Evolutionary conservation across 805 yeast species (phyloP).

Genomic region (Metschnikowia orientalis): DNA sequence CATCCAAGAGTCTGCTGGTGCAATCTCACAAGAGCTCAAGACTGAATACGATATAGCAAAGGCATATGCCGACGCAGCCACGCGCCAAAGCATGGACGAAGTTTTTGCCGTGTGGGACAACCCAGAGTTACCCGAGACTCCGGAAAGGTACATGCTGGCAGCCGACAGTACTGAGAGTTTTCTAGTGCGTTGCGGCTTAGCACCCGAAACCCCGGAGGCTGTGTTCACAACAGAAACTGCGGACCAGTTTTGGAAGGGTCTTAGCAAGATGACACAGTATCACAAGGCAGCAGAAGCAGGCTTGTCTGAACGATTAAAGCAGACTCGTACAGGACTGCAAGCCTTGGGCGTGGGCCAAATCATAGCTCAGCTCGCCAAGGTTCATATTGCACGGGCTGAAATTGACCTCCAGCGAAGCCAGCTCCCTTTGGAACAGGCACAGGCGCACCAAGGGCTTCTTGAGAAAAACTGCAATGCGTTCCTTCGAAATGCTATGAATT

Average conservation of each 20-base stretch:
- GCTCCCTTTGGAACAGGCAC: slow-evolving; percentile 25
- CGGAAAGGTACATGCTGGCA: slow-evolving; percentile 39
- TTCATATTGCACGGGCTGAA: slow-evolving; percentile 49
- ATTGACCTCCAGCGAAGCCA: slow-evolving; percentile 48
- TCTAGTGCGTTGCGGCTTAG: slow-evolving; percentile 33
- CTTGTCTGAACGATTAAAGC: slow-evolving; percentile 15
- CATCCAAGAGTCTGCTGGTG: no score
- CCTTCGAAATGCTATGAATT: slow-evolving; percentile 42
- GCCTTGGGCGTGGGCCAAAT: slow-evolving; percentile 27
- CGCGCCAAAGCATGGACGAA: slow-evolving; percentile 10
- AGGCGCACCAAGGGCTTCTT: slow-evolving; percentile 27
- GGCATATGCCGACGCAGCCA: slow-evolving; percentile 14
- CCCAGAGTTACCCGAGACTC: slow-evolving; percentile 21
- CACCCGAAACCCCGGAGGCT: slow-evolving; percentile 1
- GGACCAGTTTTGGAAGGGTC: slow-evolving; percentile 35
- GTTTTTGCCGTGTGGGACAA: slow-evolving; percentile 34
- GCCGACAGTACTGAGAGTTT: slow-evolving; percentile 42
- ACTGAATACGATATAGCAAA: slow-evolving; percentile 31
- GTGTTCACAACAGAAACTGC: slow-evolving; percentile 9
- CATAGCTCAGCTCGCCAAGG: slow-evolving; percentile 36
- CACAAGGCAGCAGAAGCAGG: slow-evolving; percentile 39
- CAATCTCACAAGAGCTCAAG: slow-evolving; percentile 24
- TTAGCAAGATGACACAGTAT: slow-evolving; percentile 33
- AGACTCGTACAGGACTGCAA: slow-evolving; percentile 7
- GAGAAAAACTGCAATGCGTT: slow-evolving; percentile 38